Base-by-base conservation (phyloP, 75 land plant genomes). In the Pinus albicaulis region DNA sequence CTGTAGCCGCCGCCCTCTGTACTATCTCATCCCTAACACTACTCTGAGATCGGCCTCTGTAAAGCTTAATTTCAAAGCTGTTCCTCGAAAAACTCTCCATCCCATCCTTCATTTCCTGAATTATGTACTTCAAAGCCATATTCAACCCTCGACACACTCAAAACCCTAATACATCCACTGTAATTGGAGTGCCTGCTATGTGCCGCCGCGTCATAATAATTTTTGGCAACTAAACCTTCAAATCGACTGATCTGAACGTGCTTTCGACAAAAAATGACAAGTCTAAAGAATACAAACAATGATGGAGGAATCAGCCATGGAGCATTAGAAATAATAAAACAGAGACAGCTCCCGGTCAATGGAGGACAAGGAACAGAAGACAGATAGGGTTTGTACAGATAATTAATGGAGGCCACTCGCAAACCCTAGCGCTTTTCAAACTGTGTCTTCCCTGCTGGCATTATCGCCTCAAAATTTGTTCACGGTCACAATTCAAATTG, bases 51-150 rank as follows among this genome's bases (percentile, higher is more conserved):
- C 71, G 87, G 77, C 59, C 89, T 38, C 82, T 78, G 73, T 83
- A 78, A 52, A 92, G 74, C 83, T 76, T 92, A 75, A 83, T 79
- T 22, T 89, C 96, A 79, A 93, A 92, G 55, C 92, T 88, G 71
- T 84, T 90, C 79, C 92, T 82, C 11, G 95, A 92, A 3, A 94
- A 83, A 76, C 86, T 90, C 69, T 95, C 97, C 24, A 88, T 59
- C 73, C 95, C 97, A 7, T 85, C 94, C 82, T 75, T 90, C 92
- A 92, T 84, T 31, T 89, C 95, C 75, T 82, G 79, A 52, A 80
- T 58, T 57, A 80, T 70, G 24, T 63, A 68, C 78, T 48, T 64
- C 20, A 80, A 80, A 48, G 82, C 69, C 82, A 80, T 80, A 41
- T 28, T 12, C 19, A 38, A 55, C 44, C 24, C 71, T 65, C 11